Evolutionary conservation across 192 early-diverging fungal genomes (phyloP), one percentile per base, ranked within the genome.

Genomic region (Lobosporangium transversale): DNA sequence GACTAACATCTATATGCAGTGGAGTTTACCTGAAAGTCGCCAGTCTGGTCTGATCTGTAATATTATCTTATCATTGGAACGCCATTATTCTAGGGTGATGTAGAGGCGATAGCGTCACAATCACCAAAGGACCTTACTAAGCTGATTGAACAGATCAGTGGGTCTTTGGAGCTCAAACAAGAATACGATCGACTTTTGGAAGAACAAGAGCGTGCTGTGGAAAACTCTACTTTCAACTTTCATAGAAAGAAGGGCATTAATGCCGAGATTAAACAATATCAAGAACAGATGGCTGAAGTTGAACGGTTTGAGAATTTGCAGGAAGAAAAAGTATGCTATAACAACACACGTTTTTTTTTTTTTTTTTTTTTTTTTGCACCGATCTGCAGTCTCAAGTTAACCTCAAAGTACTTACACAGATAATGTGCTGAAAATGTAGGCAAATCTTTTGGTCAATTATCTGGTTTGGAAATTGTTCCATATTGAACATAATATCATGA

Each of bases 51-150:
- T n/a, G n/a, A n/a, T n/a, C n/a, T n/a, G n/a, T n/a, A n/a, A n/a
- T n/a, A n/a, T n/a, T n/a, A n/a, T n/a, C n/a, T n/a, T n/a, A n/a
- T n/a, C n/a, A n/a, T n/a, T n/a, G n/a, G n/a, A n/a, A n/a, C n/a
- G n/a, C n/a, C n/a, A n/a, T n/a, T n/a, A n/a, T n/a, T n/a, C 8
- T 36, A 82, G 86, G 97, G 97, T 47, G 97, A 99, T 83, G 94
- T 99, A 4, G 98, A 99, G 66, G 89, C 94, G 11, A 90, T 99
- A 20, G 95, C 98, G 14, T 92, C 93, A n/a, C 98, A 98, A 81
- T 93, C 91, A 32, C 91, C 96, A 18, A 94, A 92, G 67, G 96
- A 99, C 52, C 82, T 99, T 54, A 97, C 98, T 3, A 82, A 84
- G 21, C 76, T 99, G 23, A 94, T 98, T 67, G 98, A 99, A 81